These are phyloP conservation scores for Globisporangium viniferum DNA, from an alignment of 352 stramenopile species.

Conservation along the genomic window DNA sequence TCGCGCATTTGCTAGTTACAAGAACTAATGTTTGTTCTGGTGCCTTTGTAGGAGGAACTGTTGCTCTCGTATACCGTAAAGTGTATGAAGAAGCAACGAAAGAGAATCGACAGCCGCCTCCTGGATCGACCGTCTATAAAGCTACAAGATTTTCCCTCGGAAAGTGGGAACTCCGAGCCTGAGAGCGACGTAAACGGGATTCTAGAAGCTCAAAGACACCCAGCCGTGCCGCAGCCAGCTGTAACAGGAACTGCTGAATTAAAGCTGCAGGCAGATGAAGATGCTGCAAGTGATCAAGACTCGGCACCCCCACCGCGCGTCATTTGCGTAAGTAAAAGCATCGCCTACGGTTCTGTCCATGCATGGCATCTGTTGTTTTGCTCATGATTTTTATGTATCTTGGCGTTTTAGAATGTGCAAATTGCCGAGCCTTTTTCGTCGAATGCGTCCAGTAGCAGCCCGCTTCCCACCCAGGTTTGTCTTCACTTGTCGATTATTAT, in stretches of 20 bases:
- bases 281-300: neutral
- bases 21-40: conserved; percentile 1
- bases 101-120: neutral
- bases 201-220: neutral
- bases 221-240: neutral
- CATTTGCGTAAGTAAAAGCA: neutral
- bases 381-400: neutral
- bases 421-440: conserved; percentile 32
- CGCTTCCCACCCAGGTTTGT: conserved; percentile 6
- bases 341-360: neutral
- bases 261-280: neutral
- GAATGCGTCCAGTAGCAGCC: neutral
- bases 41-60: conserved; percentile 37
- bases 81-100: conserved; percentile 11
- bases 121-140: conserved; percentile 18
- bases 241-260: neutral
- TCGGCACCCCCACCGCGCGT: neutral
- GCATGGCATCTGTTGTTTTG: neutral
- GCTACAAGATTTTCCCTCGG: conserved; percentile 1
- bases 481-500: neutral
- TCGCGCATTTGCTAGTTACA: neutral
- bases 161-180: neutral
- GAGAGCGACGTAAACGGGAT: neutral
- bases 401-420: conserved; percentile 24
- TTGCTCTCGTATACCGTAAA: conserved; percentile 40